Conservation (phyloP, 305 asterid genomes). For the Fraxinus sp. region DNA sequence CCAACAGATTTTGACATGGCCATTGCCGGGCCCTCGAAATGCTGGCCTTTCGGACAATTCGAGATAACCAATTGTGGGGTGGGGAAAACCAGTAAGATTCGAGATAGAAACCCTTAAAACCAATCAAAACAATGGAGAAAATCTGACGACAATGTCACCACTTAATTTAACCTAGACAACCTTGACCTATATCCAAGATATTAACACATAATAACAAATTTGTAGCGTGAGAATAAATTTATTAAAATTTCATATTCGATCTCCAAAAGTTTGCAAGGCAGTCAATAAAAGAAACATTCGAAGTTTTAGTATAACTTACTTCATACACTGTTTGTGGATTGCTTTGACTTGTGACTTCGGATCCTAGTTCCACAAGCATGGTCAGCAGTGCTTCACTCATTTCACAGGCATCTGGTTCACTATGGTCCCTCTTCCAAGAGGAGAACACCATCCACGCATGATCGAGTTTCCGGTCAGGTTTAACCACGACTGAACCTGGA, state of each 20-base stretch:
- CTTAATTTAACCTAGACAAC: background rate
- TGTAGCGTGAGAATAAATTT: background rate
- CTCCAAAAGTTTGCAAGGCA: background rate
- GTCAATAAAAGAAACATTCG: background rate
- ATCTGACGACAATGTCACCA: background rate
- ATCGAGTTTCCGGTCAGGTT: conserved; percentile 67
- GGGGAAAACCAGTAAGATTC: background rate
- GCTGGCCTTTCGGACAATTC: background rate
- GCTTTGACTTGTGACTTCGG: conserved; percentile 13
- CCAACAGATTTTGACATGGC: background rate
- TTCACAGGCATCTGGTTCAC: conserved; percentile 60
- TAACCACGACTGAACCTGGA: conserved; percentile 85
- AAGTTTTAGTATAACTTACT: conserved; percentile 1
- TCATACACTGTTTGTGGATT: background rate
- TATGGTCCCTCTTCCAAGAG: conserved; percentile 58
- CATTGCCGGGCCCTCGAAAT: background rate
- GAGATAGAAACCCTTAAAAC: background rate
- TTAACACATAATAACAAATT: background rate
- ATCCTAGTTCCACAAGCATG: conserved; percentile 67
- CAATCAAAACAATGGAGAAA: background rate
- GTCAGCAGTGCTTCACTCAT: conserved; percentile 90
- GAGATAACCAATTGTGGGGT: background rate
- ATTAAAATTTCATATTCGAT: background rate
- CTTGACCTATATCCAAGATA: background rate
- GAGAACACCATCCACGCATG: conserved; percentile 95